phyloP scores from a whole-genome alignment of 495 filamentous ascomycete genomes.

The Saxophila tyrrhenica region DNA sequence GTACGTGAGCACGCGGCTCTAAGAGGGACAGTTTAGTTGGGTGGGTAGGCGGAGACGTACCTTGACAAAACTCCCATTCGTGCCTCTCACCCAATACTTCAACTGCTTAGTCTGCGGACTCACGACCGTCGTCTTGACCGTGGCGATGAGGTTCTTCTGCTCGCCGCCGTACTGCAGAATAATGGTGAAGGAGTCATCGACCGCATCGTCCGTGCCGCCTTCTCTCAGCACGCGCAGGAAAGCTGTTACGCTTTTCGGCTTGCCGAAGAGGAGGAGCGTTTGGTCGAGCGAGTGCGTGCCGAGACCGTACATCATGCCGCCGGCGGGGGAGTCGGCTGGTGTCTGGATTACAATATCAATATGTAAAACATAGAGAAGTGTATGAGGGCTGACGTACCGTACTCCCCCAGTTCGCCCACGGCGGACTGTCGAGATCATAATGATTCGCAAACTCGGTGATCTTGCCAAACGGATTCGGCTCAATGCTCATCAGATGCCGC shows the following conservation, averaged over 20 bases:
- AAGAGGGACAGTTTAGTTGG: too few relatives aligned
- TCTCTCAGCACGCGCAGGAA: slow-evolving; percentile 55
- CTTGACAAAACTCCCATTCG: slow-evolving; percentile 55
- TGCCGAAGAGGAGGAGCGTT: slow-evolving; percentile 63
- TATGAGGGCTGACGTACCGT: background rate
- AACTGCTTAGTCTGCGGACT: slow-evolving; percentile 60
- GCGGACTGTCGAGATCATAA: slow-evolving; percentile 54
- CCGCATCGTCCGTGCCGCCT: slow-evolving; percentile 41
- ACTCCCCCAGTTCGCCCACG: slow-evolving; percentile 50
- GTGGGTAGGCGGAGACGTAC: too few relatives aligned
- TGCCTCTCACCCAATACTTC: slow-evolving; percentile 70
- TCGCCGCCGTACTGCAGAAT: slow-evolving; percentile 52
- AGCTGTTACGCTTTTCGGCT: slow-evolving; percentile 56
- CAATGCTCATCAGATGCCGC: slow-evolving; percentile 43
- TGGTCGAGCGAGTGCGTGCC: slow-evolving; percentile 81
- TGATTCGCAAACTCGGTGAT: slow-evolving; percentile 74
- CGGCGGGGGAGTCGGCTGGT: slow-evolving; percentile 43
- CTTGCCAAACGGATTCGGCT: slow-evolving; percentile 45
- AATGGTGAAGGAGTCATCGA: slow-evolving; percentile 57
- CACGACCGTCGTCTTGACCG: slow-evolving; percentile 58
- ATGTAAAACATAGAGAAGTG: too few relatives aligned
- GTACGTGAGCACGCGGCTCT: too few relatives aligned
- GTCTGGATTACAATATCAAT: background rate
- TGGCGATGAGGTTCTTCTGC: slow-evolving; percentile 37
- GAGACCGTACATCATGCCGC: slow-evolving; percentile 69